Evolutionary conservation across 805 yeast species (phyloP).

Genomic region (Schizosaccharomyces osmophilus): DNA sequence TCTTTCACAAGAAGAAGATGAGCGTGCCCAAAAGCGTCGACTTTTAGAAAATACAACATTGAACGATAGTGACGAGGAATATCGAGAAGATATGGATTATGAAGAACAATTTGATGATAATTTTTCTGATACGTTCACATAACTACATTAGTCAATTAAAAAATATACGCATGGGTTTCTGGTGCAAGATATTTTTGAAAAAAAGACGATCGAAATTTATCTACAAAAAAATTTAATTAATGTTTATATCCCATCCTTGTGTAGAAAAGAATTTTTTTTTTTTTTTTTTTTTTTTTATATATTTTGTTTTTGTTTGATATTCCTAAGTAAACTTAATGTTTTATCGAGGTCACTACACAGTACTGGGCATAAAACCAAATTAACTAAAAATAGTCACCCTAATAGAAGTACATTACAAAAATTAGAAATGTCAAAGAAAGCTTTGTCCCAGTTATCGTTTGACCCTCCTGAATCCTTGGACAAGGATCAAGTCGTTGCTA

Average conservation of each 20-base stretch:
- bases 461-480: not conserved
- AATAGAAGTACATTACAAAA: not conserved
- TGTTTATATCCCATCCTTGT: too few species aligned
- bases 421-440: not conserved
- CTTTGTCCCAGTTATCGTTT: not conserved
- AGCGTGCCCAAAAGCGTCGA: not conserved
- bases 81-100: not conserved
- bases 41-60: not conserved
- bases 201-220: too few species aligned
- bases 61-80: not conserved
- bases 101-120: not conserved
- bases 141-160: not conserved
- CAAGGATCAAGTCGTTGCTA: not conserved
- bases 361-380: too few species aligned
- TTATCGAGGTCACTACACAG: too few species aligned
- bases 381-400: not conserved
- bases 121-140: not conserved
- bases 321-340: too few species aligned
- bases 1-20: conserved; percentile 1
- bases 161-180: too few species aligned
- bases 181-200: too few species aligned
- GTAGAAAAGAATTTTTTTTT: too few species aligned
- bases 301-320: too few species aligned
- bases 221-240: too few species aligned
- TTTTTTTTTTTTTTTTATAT: too few species aligned